These are phyloP conservation scores for Grosmannia huntii DNA, from an alignment of 2,329 filamentous ascomycete genomes.

Conservation along the genomic window DNA sequence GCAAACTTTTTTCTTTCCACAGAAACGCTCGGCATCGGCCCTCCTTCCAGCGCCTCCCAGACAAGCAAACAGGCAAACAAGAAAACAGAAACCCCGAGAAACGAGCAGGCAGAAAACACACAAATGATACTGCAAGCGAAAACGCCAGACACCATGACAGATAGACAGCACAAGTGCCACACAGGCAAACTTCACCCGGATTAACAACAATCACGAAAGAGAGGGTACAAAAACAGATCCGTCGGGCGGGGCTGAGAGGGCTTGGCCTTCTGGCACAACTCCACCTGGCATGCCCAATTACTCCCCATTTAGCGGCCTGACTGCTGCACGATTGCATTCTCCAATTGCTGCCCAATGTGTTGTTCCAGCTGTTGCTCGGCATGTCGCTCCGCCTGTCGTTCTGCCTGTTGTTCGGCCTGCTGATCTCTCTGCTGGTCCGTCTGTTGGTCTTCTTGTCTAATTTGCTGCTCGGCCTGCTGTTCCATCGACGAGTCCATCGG, in stretches of 20 bases:
- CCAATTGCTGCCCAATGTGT: constrained; percentile 7
- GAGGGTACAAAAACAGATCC: background rate
- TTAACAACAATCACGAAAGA: background rate
- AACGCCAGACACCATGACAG: background rate
- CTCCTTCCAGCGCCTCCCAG: background rate
- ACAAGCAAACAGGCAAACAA: background rate
- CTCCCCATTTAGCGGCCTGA: background rate
- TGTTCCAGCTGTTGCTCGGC: constrained; percentile 8
- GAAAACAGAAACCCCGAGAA: background rate
- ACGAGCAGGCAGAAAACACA: background rate
- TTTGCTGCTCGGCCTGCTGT: background rate
- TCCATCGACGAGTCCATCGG: background rate
- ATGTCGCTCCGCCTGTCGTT: constrained; percentile 5
- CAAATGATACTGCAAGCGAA: background rate
- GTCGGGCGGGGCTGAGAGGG: background rate
- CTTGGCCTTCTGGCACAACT: background rate
- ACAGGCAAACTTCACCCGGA: background rate
- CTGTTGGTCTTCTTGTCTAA: background rate
- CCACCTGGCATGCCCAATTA: background rate
- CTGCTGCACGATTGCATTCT: background rate
- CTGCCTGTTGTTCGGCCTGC: background rate
- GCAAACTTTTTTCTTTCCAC: background rate
- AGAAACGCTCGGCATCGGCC: background rate
- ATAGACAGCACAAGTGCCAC: background rate
- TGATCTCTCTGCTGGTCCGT: background rate